phyloP scores from a whole-genome alignment of 106 monocot genomes.

The Dactylorhiza incarnata region DNA sequence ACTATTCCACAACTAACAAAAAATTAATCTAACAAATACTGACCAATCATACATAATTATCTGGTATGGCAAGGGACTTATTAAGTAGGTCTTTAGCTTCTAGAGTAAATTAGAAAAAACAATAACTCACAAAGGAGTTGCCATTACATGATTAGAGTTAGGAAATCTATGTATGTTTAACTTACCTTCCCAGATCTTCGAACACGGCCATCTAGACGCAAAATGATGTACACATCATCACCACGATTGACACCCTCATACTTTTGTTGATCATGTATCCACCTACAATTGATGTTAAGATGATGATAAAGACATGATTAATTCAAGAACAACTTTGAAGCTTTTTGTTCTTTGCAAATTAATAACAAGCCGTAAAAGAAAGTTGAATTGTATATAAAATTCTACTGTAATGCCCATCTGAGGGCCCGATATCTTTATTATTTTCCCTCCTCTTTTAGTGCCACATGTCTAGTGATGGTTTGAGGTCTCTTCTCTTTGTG shows the following conservation, averaged over 20 bases:
- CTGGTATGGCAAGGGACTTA: no score
- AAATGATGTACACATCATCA: slow-evolving; percentile 84
- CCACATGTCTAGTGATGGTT: no score
- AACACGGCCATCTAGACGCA: slow-evolving; percentile 93
- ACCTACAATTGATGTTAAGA: slow-evolving; percentile 26
- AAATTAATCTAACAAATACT: no score
- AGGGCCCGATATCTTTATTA: no score
- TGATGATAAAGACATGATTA: background rate
- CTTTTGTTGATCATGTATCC: slow-evolving; percentile 91
- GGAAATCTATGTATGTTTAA: background rate
- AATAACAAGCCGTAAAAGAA: background rate
- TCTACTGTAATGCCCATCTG: no score
- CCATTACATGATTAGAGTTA: background rate
- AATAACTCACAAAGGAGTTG: background rate
- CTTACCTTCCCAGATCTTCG: slow-evolving; percentile 86
- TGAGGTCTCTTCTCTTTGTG: no score
- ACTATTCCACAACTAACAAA: no score
- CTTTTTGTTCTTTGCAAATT: background rate
- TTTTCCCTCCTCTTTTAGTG: no score
- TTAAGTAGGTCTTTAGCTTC: background rate
- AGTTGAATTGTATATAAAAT: no score
- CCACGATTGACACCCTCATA: slow-evolving; percentile 81
- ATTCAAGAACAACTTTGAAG: background rate
- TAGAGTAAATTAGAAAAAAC: background rate
- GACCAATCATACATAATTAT: no score